Base-by-base conservation (phyloP, 768 basidiomycete species). In the Asterophora parasitica region DNA sequence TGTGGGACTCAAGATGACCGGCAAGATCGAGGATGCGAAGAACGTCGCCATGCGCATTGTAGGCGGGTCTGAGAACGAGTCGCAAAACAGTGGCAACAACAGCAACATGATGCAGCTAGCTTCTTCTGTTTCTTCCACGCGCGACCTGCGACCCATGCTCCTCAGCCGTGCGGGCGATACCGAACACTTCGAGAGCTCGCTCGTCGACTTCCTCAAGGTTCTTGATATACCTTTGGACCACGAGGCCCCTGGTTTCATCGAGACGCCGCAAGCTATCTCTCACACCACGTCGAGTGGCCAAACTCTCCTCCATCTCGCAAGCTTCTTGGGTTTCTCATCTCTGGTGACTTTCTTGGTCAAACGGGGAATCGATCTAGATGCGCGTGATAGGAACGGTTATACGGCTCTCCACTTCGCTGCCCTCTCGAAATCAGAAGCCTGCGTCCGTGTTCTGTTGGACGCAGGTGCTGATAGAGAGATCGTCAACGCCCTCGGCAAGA, bases 1-100 rank as follows among this genome's bases (percentile, higher is more conserved):
- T 11, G 92, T 97, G 13, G 94, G 94, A 0, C 71, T 96, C 53
- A 93, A 95, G 72, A 94, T 96, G 90, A 95, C 92, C 0, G 93
- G 93, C 40, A 88, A 92, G 60, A 83, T 95, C 23, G 92, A 94
- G 57, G 90, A 93, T 45, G 92, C 93, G 2, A 86, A 89, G 65
- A 88, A 92, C 49, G 88, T 96, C 31, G 93, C 93, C 11, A 83
- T 93, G 79, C 79, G 92, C 26, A 96, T 96, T 54, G 89, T 96
- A 26, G 86, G 88, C 32, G 84, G 74, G 46, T 71, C 82, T n/a
- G 81, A 84, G 44, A 67, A 68, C 43, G 66, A 73, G 12, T 60
- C 72, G 6, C 68, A 63, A 46, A 59, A 62, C 49, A 59, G 61
- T 38, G 61, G 57, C 43, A 61, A 63, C 42, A 59, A 51, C 41